Base-by-base conservation (phyloP, 2,329 filamentous ascomycete species). In the Penicillium sp. region DNA sequence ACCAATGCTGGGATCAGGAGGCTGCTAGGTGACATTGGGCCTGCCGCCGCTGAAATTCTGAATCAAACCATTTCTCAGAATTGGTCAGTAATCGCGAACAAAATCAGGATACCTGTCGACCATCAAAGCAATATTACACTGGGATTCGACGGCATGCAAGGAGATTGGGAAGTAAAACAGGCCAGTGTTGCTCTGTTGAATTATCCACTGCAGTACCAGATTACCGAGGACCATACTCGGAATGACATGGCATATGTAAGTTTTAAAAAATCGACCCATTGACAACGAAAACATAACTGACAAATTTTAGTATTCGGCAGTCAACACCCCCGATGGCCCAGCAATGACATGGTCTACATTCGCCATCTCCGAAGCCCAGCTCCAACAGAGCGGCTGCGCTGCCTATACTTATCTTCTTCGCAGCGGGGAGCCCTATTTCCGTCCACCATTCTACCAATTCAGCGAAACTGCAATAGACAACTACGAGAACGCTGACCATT, bases 291-390 rank as follows among this genome's bases (percentile, higher is more conserved):
- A n/a, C n/a, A n/a, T n/a, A n/a, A n/a, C n/a, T n/a, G n/a, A n/a
- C 5, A 35, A 16, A 47, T 12, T 55, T 6, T 1, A 85, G 60
- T 86, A 85, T 63, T 86, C 86, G 61, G 82, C 83, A 2, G 79
- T 80, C 24, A 83, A 82, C 47, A 84, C 86, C 65, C 73, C 77
- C 2, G 77, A 85, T 58, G 84, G 84, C 0, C 84, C 84, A 1
- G 84, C 80, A 5, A 87, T 87, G 84, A 87, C 84, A 2, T 87
- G 84, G 64, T 80, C 80, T 11, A 79, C 84, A 4, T 86, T 85
- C 66, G 79, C 80, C 54, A 80, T 86, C 50, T 80, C 81, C 26
- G 82, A 83, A 16, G 84, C 83, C 56, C 75, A 80, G 42, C 72
- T 85, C 4, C 82, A 81, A 7, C 78, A 79, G 8, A 82, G 81